Evolutionary conservation across 352 stramenopile species (phyloP), one percentile per base, ranked within the genome.

Genomic region (Pythium sp.): DNA sequence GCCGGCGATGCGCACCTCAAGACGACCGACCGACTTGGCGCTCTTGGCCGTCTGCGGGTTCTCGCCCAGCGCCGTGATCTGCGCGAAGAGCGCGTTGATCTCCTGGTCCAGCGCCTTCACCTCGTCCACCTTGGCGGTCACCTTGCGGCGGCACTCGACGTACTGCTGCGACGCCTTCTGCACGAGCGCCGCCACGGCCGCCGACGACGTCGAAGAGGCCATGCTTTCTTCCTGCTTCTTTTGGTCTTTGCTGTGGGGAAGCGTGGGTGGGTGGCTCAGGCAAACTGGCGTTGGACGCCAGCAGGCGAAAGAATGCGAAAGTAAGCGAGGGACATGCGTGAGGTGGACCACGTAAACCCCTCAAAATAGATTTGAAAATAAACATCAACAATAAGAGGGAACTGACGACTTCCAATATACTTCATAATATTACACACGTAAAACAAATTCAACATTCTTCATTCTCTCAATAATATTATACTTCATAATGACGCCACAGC

Each of bases 121-220:
- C 67, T 92, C 78, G 36, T 95, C 87, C 59, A 90, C 80, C 75
- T 94, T 93, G 68, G 81, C 76, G 46, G 87, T 88, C 28, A 95
- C 82, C 55, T 78, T 86, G 64, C 87, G 87, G 59, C 87, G 86
- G 71, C 87, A 92, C 65, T 89, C 78, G 61, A 95, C 73, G 72
- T 95, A 95, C 67, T 94, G 78, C 72, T 92, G 82, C 51, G 86
- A 94, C 54, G 83, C 79, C 55, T 89, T 83, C 72, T 95, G 82
- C 67, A 91, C 75, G 72, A 90, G 81, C 69, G 79, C 76, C n/a
- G 82, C 76, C 64, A 86, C 82, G 56, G 79, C 65, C 51, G 78
- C 84, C 14, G 82, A 83, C 58, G 68, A 74, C 47, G 76, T 75
- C 36, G 74, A 72, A 18, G 79, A 81, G 64, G 81, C 78, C 82